Base-by-base conservation (phyloP, 2,329 filamentous ascomycete species). In the Sarocladium strictum region DNA sequence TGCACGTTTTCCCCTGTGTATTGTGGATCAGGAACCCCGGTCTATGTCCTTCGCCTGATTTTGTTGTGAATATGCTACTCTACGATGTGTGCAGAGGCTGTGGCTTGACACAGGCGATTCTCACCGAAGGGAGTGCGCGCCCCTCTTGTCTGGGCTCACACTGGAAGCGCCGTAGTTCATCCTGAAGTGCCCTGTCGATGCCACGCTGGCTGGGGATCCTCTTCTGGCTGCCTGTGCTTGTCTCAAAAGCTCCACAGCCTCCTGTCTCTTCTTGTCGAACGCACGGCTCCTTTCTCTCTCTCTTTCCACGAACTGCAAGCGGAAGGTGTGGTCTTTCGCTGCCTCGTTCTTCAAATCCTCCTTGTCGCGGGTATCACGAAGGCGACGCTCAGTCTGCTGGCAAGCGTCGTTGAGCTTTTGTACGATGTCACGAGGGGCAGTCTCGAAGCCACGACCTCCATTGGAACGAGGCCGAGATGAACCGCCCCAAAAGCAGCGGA, bases 401-500 rank as follows among this genome's bases (percentile, higher is more conserved):
- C 75, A 81, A 3, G 75, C 70, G 23, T 69, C 67, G 60, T 84
- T 80, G 3, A 84, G 72, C 53, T 67, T 72, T 29, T 67, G 65
- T 2, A 78, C 77, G 2, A 72, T 58, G 0, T 64, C 53, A 2
- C 71, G 62, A 15, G 72, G 55, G 1, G 76, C 74, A 6, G 77
- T 54, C 53, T 68, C 59, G 6, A 71, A 61, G 1, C 53, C 49
- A 32, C 59, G 59, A 11, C 37, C 38, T 32, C 35, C 5, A 17
- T 33, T 54, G 50, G 26, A 65, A 14, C 78, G 72, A 1, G 68
- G 59, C 43, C 61, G 64, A 4, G 78, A 72, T 4, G 82, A 83
- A 14, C 76, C 79, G 53, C 80, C 80, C 76, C 80, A 84, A 54
- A 69, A 72, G 65, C 80, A 84, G 38, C 72, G 72, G 61, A 84